These are phyloP conservation scores for Rhizopus arrhizus DNA, from an alignment of 371 early-diverging fungal genomes.

Conservation along the genomic window DNA sequence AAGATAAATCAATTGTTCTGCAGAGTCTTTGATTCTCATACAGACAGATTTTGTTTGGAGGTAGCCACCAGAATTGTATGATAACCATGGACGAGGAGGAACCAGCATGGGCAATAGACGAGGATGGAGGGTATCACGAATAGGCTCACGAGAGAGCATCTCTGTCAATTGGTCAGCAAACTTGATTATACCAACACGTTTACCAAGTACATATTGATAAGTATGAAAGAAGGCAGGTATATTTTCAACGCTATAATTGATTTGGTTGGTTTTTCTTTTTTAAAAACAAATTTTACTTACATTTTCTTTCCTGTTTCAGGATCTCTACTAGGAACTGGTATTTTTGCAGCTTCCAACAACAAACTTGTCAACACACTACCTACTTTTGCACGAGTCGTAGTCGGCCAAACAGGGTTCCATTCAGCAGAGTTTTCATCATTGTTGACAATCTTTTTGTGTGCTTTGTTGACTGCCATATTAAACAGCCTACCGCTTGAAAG, in stretches of 20 bases:
- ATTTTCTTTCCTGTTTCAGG: slow-evolving; percentile 60
- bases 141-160: slow-evolving; percentile 65
- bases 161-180: slow-evolving; percentile 73
- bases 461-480: slow-evolving; percentile 76
- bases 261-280: no score
- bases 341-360: slow-evolving; percentile 73
- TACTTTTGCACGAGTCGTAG: slow-evolving; percentile 63
- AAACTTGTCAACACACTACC: slow-evolving; percentile 72
- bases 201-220: slow-evolving; percentile 64
- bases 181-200: slow-evolving; percentile 76
- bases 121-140: slow-evolving; percentile 70
- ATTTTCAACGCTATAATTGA: slow-evolving; percentile 40
- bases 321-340: slow-evolving; percentile 63
- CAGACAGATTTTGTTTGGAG: slow-evolving; percentile 68
- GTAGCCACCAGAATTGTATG: slow-evolving; percentile 89
- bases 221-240: slow-evolving; percentile 87
- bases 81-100: slow-evolving; percentile 93
- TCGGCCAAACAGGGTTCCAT: slow-evolving; percentile 74
- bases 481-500: slow-evolving; percentile 76
- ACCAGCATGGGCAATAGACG: slow-evolving; percentile 94
- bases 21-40: slow-evolving; percentile 78
- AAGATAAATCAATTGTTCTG: slow-evolving; percentile 81
- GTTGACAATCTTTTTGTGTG: slow-evolving; percentile 60
- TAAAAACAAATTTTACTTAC: slow-evolving; percentile 30
- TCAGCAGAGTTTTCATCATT: slow-evolving; percentile 37